Conservation (phyloP, 208 protist species). For the Leptomonas pyrrhocoris region DNA sequence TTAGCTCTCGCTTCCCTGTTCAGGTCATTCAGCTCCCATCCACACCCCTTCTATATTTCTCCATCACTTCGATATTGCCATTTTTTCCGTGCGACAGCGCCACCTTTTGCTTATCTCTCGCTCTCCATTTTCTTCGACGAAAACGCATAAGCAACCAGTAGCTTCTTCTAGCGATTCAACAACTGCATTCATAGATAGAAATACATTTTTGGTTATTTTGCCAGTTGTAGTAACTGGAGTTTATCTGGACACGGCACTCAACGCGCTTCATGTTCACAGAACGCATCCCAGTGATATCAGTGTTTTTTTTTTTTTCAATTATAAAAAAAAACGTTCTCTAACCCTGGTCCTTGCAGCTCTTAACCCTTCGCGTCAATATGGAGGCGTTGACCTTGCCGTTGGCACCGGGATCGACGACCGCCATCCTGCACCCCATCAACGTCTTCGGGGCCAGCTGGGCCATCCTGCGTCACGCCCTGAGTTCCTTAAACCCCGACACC, state of each 20-base stretch:
- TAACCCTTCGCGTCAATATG: not conserved
- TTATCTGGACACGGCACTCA: no score
- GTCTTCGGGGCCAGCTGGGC: constrained; percentile 37
- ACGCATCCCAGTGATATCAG: no score
- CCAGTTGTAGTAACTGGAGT: no score
- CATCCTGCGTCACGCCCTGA: constrained; percentile 46
- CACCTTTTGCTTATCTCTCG: not conserved
- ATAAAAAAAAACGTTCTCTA: not conserved
- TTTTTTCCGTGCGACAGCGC: not conserved
- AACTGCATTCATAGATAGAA: no score
- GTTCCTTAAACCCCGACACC: constrained; percentile 63
- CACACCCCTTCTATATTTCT: not conserved
- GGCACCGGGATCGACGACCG: constrained; percentile 29
- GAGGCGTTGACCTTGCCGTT: constrained; percentile 25
- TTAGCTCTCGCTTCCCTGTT: not conserved
- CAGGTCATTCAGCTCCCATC: no score
- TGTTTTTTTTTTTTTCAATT: no score
- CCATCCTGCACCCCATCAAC: constrained; percentile 66
- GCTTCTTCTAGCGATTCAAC: no score
- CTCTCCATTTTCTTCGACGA: no score
- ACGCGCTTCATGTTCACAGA: no score
- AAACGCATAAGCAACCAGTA: no score
- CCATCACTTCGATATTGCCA: not conserved
- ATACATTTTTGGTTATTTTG: no score
- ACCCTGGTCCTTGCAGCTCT: not conserved